These are phyloP conservation scores for Umbelopsis sp. DNA, from an alignment of 371 early-diverging fungal species.

Conservation along the genomic window DNA sequence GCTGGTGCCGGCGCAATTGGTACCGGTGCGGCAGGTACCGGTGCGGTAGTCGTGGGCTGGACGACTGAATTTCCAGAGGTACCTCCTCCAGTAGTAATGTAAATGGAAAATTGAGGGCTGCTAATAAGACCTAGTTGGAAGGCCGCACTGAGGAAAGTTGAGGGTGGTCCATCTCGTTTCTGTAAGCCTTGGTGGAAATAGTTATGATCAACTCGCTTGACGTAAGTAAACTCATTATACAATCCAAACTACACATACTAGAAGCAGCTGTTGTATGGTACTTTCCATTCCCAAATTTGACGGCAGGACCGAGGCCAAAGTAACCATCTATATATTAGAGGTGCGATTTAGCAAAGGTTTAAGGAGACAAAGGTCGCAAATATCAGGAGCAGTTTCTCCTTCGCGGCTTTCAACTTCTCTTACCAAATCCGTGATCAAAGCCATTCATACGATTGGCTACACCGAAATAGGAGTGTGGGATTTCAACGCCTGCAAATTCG, in stretches of 20 bases:
- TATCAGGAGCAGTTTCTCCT: neutral
- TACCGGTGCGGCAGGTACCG: neutral
- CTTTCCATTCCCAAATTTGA: slow-evolving; percentile 37
- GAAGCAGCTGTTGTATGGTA: slow-evolving; percentile 25
- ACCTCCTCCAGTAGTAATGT: neutral
- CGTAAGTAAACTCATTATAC: neutral
- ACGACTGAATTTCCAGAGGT: neutral
- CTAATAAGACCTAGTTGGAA: slow-evolving; percentile 10
- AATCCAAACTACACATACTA: neutral
- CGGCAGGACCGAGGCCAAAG: slow-evolving; percentile 47
- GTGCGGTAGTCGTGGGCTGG: neutral
- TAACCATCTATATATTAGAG: slow-evolving; percentile 37
- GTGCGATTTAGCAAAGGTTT: slow-evolving; percentile 1
- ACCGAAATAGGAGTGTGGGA: slow-evolving; percentile 27
- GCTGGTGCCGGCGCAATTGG: neutral
- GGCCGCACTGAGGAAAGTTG: slow-evolving; percentile 1
- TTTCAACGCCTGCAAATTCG: neutral
- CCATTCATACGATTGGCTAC: slow-evolving; percentile 51
- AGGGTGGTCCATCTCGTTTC: neutral
- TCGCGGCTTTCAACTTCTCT: neutral
- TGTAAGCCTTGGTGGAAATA: neutral
- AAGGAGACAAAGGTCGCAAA: neutral
- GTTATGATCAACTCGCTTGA: neutral
- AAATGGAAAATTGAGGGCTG: slow-evolving; percentile 10
- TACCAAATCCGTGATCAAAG: slow-evolving; percentile 49